phyloP scores from a whole-genome alignment of 2,329 filamentous ascomycete species.

The Cyphellophora europaea region DNA sequence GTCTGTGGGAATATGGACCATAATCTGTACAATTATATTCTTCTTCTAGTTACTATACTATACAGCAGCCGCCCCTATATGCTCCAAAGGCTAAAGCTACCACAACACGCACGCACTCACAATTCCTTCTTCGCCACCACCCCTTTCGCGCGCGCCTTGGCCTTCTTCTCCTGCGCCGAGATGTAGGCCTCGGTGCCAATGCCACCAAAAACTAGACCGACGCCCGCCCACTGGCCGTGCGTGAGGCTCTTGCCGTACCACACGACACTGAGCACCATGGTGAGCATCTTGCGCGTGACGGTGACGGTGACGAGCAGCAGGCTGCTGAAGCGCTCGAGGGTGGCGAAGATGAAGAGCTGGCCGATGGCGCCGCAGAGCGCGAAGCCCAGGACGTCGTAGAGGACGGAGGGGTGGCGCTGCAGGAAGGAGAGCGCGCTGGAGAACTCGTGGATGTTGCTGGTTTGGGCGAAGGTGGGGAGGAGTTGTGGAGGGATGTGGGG shows the following conservation, averaged over 20 bases:
- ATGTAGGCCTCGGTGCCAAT: conserved; percentile 85
- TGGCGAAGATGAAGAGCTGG: conserved; percentile 97
- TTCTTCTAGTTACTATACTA: no score
- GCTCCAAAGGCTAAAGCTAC: no score
- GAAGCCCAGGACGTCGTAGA: conserved; percentile 83
- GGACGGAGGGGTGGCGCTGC: conserved; percentile 66
- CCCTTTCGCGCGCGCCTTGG: conserved; percentile 53
- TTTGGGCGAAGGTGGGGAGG: conserved; percentile 50
- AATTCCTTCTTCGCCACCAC: conserved; percentile 2
- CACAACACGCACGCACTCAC: no score
- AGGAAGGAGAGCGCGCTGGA: conserved; percentile 72
- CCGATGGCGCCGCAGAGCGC: conserved; percentile 83
- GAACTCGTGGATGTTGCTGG: conserved; percentile 63
- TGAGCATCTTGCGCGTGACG: conserved; percentile 97
- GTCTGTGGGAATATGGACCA: no score
- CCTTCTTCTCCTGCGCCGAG: conserved; percentile 70
- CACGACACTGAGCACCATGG: conserved; percentile 92
- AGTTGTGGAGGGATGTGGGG: conserved; percentile 69
- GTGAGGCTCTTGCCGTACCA: conserved; percentile 86
- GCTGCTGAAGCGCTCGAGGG: conserved; percentile 82
- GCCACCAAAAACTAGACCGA: conserved; percentile 86
- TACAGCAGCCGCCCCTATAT: no score
- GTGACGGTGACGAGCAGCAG: conserved; percentile 91
- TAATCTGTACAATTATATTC: no score
- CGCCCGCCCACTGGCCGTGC: conserved; percentile 87